phyloP scores from a whole-genome alignment of 225 moss, liverwort and hornwort species.

The Thuidium tamariscinum region DNA sequence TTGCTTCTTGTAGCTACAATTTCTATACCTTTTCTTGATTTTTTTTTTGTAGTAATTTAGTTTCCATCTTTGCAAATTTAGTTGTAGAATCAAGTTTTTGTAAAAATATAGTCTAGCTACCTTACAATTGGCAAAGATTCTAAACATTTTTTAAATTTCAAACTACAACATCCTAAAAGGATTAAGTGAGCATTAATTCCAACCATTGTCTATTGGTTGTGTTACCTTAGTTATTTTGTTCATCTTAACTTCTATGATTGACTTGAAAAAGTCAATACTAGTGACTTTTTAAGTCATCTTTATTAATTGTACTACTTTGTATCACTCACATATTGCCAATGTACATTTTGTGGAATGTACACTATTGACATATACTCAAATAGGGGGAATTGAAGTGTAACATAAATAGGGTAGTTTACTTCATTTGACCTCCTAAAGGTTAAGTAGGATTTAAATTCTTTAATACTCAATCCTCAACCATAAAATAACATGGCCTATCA shows the following conservation, averaged over 20 bases:
- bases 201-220: no score
- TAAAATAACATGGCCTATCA: not conserved
- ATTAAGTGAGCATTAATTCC: no score
- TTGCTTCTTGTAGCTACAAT: no score
- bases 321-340: fast-evolving
- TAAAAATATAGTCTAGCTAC: no score
- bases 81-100: no score
- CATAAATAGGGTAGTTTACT: fast-evolving
- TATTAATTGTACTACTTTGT: not conserved
- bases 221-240: not conserved
- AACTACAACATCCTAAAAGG: no score
- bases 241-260: not conserved
- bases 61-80: no score
- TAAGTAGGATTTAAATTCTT: fast-evolving
- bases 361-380: not conserved
- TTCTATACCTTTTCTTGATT: no score
- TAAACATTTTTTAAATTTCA: no score
- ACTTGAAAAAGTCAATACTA: not conserved
- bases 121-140: no score
- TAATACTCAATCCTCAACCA: not conserved
- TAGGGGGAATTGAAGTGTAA: not conserved
- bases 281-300: not conserved
- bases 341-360: not conserved
- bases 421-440: not conserved
- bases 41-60: no score